Conservation (phyloP, 2,329 filamentous ascomycete genomes). For the Exophiala sideris region DNA sequence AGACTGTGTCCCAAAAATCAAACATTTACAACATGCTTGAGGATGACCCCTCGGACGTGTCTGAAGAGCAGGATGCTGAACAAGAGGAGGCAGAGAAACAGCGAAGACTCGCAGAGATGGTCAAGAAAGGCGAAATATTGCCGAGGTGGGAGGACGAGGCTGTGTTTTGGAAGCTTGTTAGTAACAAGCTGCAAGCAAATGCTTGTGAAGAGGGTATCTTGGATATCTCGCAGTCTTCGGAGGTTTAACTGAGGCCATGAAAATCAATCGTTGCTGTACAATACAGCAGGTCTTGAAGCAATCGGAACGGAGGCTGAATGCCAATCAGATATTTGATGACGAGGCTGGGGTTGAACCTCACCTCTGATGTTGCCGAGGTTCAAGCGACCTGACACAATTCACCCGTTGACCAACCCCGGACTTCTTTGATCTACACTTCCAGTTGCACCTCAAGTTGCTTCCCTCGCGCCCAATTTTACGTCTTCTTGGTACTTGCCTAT, state of each 20-base stretch:
- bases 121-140: slow-evolving; percentile 44
- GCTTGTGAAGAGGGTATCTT: slow-evolving; percentile 55
- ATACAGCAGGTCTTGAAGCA: background rate
- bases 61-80: background rate
- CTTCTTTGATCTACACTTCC: background rate
- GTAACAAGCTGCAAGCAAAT: slow-evolving; percentile 59
- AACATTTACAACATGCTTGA: slow-evolving; percentile 24
- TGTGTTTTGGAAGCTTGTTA: slow-evolving; percentile 57
- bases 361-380: slow-evolving; percentile 11
- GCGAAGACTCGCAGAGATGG: slow-evolving; percentile 26
- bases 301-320: too few species aligned
- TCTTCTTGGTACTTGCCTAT: background rate
- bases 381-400: slow-evolving; percentile 6
- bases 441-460: background rate
- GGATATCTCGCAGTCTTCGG: slow-evolving; percentile 9
- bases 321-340: too few species aligned
- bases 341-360: background rate
- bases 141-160: slow-evolving; percentile 45
- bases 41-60: slow-evolving; percentile 6
- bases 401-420: slow-evolving; percentile 1
- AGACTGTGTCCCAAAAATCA: slow-evolving; percentile 11
- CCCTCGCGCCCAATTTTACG: background rate
- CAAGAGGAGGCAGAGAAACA: slow-evolving; percentile 7
- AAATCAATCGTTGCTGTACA: background rate
- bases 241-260: background rate